Conservation (phyloP, 108 stramenopile genomes). For the Ochromonas danica region DNA sequence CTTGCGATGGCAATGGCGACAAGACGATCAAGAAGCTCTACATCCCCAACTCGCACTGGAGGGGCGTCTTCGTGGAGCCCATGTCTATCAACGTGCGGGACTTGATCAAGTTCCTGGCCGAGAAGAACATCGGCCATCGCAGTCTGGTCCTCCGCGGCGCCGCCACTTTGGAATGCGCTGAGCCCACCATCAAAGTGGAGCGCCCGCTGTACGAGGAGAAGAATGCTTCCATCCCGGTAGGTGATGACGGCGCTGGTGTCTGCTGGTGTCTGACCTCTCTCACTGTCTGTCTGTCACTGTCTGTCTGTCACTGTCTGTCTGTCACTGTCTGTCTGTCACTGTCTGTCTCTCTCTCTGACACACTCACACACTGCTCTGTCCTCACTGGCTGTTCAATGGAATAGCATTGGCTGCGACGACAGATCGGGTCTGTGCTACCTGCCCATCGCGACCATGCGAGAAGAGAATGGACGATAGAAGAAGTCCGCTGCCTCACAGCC, state of each 20-base stretch:
- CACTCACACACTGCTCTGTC: too few relatives aligned
- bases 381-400: too few relatives aligned
- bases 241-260: too few relatives aligned
- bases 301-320: too few relatives aligned
- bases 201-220: constrained; percentile 20
- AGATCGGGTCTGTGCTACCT: constrained; percentile 12
- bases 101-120: constrained; percentile 1
- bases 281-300: too few relatives aligned
- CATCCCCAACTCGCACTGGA: not conserved
- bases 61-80: constrained; percentile 24
- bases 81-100: not conserved
- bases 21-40: constrained; percentile 11
- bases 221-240: not conserved
- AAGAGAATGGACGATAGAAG: constrained; percentile 6
- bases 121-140: not conserved
- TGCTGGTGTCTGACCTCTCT: too few relatives aligned
- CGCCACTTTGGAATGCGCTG: not conserved
- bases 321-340: too few relatives aligned
- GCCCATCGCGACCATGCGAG: not conserved
- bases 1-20: too few relatives aligned
- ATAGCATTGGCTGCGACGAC: constrained; percentile 17
- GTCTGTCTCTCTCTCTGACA: too few relatives aligned
- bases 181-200: not conserved
- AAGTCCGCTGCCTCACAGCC: constrained; percentile 2
- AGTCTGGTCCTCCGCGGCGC: not conserved